Percentiles rank a stretch among this genome's conserved stretches.
Conservation (phyloP, 2,329 filamentous ascomycete genomes). For the Aspergillus sp. region DNA sequence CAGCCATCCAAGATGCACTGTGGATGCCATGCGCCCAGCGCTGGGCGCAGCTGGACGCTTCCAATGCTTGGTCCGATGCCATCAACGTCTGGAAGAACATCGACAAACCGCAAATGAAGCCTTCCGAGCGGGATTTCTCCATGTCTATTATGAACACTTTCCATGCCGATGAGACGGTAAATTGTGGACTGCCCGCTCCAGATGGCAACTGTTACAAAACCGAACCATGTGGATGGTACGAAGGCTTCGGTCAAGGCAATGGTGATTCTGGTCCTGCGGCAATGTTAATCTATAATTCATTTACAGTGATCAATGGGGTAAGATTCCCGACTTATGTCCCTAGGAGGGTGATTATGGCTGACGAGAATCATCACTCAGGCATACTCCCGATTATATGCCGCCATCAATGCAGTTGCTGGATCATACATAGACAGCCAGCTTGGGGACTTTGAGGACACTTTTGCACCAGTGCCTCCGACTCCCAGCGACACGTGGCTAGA, state of each 20-base stretch:
- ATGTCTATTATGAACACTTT: neutral
- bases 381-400: neutral
- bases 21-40: constrained; percentile 7
- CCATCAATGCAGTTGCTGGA: neutral
- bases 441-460: neutral
- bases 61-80: constrained; percentile 7
- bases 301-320: no score
- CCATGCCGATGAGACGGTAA: neutral
- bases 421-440: neutral
- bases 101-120: neutral
- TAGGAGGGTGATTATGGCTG: no score
- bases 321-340: no score
- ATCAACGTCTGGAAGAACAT: neutral
- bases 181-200: no score
- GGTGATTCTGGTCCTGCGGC: neutral
- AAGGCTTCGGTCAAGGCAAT: neutral
- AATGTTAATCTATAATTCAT: neutral
- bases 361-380: neutral
- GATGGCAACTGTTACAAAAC: neutral
- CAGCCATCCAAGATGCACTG: constrained; percentile 7
- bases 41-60: constrained; percentile 9
- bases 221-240: neutral
- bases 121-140: neutral
- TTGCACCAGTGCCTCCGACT: neutral
- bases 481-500: neutral